Evolutionary conservation across 495 filamentous ascomycete species (phyloP).

Genomic region (Daldinia concentrica): DNA sequence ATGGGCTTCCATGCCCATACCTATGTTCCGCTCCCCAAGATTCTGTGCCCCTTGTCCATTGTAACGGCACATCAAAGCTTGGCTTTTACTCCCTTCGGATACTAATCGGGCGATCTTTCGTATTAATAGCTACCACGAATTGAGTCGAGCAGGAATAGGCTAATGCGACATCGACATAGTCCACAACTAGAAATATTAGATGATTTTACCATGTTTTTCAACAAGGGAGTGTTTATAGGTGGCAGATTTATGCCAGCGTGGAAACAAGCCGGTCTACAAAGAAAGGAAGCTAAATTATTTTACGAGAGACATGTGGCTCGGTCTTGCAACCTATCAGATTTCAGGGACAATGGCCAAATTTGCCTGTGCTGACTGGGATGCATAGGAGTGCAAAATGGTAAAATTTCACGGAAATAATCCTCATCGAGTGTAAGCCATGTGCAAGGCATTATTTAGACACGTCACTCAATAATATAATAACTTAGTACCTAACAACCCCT

Average conservation of each 20-base stretch:
- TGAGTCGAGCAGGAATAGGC: not conserved
- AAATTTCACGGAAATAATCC: conserved; percentile 13
- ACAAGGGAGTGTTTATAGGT: not conserved
- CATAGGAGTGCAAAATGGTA: not conserved
- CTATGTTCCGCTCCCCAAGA: conserved; percentile 7
- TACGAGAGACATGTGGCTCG: conserved; percentile 28
- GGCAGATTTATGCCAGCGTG: not conserved
- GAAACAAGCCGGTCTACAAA: conserved; percentile 1
- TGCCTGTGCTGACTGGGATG: conserved; percentile 3
- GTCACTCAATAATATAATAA: not conserved
- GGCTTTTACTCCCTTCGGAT: conserved; percentile 15
- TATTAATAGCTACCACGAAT: conserved; percentile 18
- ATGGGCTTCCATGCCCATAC: conserved; percentile 5
- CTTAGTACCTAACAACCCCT: too few relatives aligned
- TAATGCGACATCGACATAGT: not conserved
- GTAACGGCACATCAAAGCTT: conserved; percentile 40
- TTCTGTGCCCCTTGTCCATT: conserved; percentile 23
- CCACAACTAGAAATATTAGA: not conserved
- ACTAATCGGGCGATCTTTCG: conserved; percentile 24
- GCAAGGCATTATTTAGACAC: not conserved
- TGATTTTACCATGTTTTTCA: too few relatives aligned
- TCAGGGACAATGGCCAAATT: not conserved
- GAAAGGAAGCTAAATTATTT: conserved; percentile 10
- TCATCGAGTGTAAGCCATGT: conserved; percentile 3
- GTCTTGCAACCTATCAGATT: not conserved